Conservation (phyloP, 2,329 filamentous ascomycete species). For the Fonsecaea monophora region DNA sequence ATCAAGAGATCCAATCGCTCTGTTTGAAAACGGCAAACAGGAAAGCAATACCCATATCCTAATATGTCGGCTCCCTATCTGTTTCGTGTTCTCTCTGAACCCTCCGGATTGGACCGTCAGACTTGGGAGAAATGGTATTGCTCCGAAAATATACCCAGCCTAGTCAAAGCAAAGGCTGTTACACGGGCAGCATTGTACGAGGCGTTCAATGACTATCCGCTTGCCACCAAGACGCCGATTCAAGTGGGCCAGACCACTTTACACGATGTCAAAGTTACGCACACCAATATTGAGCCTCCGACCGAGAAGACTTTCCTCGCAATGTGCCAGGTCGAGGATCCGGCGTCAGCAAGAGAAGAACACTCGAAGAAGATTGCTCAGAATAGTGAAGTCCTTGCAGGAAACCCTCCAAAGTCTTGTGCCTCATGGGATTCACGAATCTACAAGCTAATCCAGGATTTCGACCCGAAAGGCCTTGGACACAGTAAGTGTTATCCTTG, state of each 20-base stretch:
- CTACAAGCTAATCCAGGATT: slow-evolving; percentile 18
- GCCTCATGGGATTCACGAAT: slow-evolving; percentile 10
- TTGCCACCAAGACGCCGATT: slow-evolving; percentile 13
- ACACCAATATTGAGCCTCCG: slow-evolving; percentile 16
- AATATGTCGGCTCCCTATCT: slow-evolving; percentile 8
- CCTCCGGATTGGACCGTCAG: background rate
- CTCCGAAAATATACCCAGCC: slow-evolving; percentile 8
- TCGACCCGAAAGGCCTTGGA: slow-evolving; percentile 12
- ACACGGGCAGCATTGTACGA: slow-evolving; percentile 10
- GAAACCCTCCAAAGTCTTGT: background rate
- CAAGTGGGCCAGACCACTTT: slow-evolving; percentile 8
- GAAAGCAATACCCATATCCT: background rate
- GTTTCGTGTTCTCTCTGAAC: slow-evolving; percentile 13
- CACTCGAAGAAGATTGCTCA: background rate
- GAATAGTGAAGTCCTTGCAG: background rate
- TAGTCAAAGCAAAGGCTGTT: slow-evolving; percentile 6
- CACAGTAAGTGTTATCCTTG: slow-evolving; percentile 9
- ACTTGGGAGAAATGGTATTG: slow-evolving; percentile 12
- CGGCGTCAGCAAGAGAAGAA: background rate
- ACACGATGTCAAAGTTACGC: slow-evolving; percentile 8
- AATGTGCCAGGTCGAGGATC: slow-evolving; percentile 14
- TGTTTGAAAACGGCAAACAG: background rate
- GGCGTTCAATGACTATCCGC: slow-evolving; percentile 15
- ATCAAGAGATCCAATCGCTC: background rate
- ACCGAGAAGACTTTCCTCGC: slow-evolving; percentile 15